Conservation (phyloP, 371 early-diverging fungal genomes). For the Mucor indicus region DNA sequence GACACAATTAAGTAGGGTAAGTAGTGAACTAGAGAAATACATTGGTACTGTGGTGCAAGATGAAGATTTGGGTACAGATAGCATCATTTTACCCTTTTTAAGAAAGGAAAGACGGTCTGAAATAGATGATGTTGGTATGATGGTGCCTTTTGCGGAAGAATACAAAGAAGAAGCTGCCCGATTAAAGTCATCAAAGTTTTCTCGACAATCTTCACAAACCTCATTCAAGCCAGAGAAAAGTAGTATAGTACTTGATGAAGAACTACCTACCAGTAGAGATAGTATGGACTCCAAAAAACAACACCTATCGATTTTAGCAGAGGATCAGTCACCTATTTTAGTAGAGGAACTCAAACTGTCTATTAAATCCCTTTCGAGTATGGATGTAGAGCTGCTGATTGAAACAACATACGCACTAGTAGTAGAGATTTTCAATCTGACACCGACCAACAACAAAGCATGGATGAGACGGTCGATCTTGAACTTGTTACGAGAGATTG, state of each 20-base stretch:
- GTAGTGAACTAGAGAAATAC: constrained; percentile 30
- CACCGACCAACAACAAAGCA: constrained; percentile 24
- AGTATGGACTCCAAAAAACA: too few relatives aligned
- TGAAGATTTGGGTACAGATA: constrained; percentile 37
- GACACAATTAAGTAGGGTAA: constrained; percentile 10
- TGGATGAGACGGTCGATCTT: constrained; percentile 43
- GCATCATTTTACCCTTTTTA: constrained; percentile 34
- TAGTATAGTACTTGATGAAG: too few relatives aligned
- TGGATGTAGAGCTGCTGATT: constrained; percentile 40
- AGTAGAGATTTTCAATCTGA: constrained; percentile 38
- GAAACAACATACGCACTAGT: constrained; percentile 43
- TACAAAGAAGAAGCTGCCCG: constrained; percentile 30
- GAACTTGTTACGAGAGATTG: constrained; percentile 38
- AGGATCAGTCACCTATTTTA: too few relatives aligned
- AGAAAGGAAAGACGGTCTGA: constrained; percentile 37
- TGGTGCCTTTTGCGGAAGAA: constrained; percentile 35
- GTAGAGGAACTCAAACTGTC: too few relatives aligned
- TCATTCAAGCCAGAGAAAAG: too few relatives aligned
- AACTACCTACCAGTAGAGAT: too few relatives aligned
- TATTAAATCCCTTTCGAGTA: constrained; percentile 18
- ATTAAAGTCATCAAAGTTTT: too few relatives aligned
- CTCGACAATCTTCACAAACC: too few relatives aligned
- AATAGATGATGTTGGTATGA: constrained; percentile 5
- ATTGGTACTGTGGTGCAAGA: constrained; percentile 36
- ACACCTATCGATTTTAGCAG: too few relatives aligned